phyloP scores from a whole-genome alignment of 352 stramenopile genomes.

The Globisporangium okanoganense region DNA sequence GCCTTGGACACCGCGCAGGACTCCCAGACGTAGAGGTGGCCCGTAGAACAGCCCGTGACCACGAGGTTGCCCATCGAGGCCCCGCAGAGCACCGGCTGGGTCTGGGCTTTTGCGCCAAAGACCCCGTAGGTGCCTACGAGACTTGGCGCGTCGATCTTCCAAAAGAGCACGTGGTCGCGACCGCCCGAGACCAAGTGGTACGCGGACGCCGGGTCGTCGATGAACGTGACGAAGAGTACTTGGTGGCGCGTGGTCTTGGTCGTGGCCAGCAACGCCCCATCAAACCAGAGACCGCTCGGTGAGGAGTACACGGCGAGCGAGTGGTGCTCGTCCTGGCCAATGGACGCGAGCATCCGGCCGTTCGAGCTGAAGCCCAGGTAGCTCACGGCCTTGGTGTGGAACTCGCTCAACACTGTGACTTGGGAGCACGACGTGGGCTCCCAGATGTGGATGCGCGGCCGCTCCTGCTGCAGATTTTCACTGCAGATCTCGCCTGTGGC shows the following conservation, averaged over 20 bases:
- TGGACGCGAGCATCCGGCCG: constrained; percentile 43
- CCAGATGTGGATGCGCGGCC: constrained; percentile 71
- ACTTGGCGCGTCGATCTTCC: constrained; percentile 45
- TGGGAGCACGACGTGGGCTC: constrained; percentile 52
- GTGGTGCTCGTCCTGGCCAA: constrained; percentile 77
- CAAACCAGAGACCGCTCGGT: constrained; percentile 51
- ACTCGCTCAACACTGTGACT: constrained; percentile 49
- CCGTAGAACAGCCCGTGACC: constrained; percentile 56
- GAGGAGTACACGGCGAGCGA: constrained; percentile 70
- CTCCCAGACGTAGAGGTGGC: constrained; percentile 76
- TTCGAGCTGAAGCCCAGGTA: constrained; percentile 55
- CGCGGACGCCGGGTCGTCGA: constrained; percentile 38
- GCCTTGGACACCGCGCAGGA: constrained; percentile 46
- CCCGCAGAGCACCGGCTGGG: constrained; percentile 57
- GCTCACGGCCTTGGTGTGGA: constrained; percentile 64
- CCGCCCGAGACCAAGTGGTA: constrained; percentile 62
- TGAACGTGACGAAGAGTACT: constrained; percentile 60
- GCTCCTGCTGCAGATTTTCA: constrained; percentile 46
- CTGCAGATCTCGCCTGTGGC: constrained; percentile 72
- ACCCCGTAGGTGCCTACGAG: constrained; percentile 52
- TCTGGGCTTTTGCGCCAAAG: constrained; percentile 57
- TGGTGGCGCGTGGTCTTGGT: constrained; percentile 43
- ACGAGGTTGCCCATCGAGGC: constrained; percentile 45
- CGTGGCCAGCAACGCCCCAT: constrained; percentile 48
- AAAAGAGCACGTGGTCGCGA: constrained; percentile 69